Evolutionary conservation across 2,329 filamentous ascomycete species (phyloP).

Genomic region (Paraphaeosphaeria sporulosa): DNA sequence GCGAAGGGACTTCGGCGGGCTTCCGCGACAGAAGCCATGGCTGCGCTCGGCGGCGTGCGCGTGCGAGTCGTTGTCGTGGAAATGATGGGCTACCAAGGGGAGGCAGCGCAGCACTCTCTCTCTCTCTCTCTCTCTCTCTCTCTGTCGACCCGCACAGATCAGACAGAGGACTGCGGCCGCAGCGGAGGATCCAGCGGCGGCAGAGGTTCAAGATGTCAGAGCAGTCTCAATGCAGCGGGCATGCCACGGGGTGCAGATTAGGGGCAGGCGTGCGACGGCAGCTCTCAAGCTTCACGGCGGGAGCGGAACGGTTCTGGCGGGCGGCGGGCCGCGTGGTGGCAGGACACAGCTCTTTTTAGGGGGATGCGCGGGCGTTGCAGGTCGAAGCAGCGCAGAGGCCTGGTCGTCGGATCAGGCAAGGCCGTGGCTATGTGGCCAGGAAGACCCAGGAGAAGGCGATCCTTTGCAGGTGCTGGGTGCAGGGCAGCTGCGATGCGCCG

Average conservation of each 20-base stretch:
- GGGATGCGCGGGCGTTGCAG: slow-evolving; percentile 15
- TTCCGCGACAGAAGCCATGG: slow-evolving; percentile 56
- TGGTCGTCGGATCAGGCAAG: not conserved
- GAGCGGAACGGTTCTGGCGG: slow-evolving; percentile 10
- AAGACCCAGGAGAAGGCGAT: slow-evolving; percentile 1
- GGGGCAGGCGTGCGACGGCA: slow-evolving; percentile 16
- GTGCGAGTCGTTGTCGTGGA: slow-evolving; percentile 19
- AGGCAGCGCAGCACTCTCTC: no score
- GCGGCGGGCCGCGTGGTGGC: slow-evolving; percentile 6
- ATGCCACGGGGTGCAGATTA: slow-evolving; percentile 20
- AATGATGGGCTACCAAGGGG: slow-evolving; percentile 14
- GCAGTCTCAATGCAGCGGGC: slow-evolving; percentile 15
- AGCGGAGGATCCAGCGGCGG: not conserved
- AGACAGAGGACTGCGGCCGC: not conserved
- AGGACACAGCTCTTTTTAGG: slow-evolving; percentile 6
- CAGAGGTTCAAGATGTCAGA: slow-evolving; percentile 7
- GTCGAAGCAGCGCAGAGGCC: slow-evolving; percentile 4
- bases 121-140: no score
- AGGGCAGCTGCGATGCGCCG: not conserved
- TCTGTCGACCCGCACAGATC: not conserved
- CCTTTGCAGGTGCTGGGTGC: slow-evolving; percentile 6
- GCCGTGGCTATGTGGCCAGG: not conserved
- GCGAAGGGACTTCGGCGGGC: slow-evolving; percentile 57
- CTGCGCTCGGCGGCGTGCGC: slow-evolving; percentile 18
- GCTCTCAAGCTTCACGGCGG: slow-evolving; percentile 3